Evolutionary conservation across 495 filamentous ascomycete species (phyloP), one percentile per base, ranked within the genome.

Genomic region (Talaromyces proteolyticus): DNA sequence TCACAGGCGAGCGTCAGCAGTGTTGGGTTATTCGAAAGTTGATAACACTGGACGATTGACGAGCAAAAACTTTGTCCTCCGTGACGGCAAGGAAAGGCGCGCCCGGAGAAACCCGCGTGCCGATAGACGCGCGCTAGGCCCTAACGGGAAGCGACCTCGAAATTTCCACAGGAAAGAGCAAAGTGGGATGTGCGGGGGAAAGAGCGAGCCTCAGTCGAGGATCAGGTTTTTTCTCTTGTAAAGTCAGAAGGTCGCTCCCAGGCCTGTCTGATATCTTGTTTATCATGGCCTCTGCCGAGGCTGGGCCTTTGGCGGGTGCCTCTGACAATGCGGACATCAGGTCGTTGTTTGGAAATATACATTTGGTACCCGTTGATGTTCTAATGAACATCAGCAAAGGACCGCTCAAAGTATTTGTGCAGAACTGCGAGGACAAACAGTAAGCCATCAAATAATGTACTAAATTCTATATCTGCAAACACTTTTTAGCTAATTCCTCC

Each of bases 311-410:
- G 16, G 7, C 10, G 3, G 38, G 22, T 22, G 37, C 20, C 5
- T 14, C 2, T 42, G 40, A 22, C 16, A n/a, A 50, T 25, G n/a
- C 45, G 43, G 56, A 60, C n/a, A 66, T 75, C 61, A 66, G 71
- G 43, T 57, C 56, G 11, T 61, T 75, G 42, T 52, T 61, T 19
- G 60, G 62, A 46, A 56, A 60, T 52, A 62, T 71, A 59, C 62
- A 72, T 59, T 51, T 73, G 44, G 25, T 72, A 26, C 52, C 72
- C 6, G 64, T 68, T 46, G 60, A 66, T 22, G 66, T 59, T 16
- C 55, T 75, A 49, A 49, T 57, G 47, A 56, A 65, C 41, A 65
- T 75, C 45, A 56, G 61, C 48, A 70, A 67, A 57, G 70, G 72
- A 3, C 61, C 63, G 26, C 54, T 75, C 42, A 64, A 64, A 25